phyloP scores from a whole-genome alignment of 805 yeast genomes.

The Yarrowia hollandica region DNA sequence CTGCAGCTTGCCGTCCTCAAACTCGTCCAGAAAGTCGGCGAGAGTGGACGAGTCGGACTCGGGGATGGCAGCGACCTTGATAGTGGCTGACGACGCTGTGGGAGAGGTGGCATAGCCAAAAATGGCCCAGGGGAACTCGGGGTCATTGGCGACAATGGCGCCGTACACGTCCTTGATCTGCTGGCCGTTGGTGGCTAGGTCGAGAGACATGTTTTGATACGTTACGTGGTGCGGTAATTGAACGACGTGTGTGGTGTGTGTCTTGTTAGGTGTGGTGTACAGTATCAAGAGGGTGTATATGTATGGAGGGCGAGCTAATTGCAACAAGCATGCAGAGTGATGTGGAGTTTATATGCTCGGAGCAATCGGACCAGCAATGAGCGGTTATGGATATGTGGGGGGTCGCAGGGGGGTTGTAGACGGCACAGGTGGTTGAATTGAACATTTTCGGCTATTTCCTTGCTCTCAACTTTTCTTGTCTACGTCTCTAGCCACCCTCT shows the following conservation, averaged over 20 bases:
- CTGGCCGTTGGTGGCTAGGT: constrained; percentile 66
- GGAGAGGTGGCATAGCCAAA: constrained; percentile 67
- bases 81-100: constrained; percentile 42
- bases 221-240: constrained; percentile 20
- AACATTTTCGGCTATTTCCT: too few relatives aligned
- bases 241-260: neutral
- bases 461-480: too few relatives aligned
- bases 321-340: constrained; percentile 1
- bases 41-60: constrained; percentile 62
- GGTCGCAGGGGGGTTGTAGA: too few relatives aligned
- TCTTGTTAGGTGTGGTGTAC: too few relatives aligned
- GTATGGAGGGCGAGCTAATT: neutral
- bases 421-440: too few relatives aligned
- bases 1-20: constrained; percentile 84
- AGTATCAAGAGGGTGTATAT: neutral
- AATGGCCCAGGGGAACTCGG: constrained; percentile 69
- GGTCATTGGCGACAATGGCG: constrained; percentile 75
- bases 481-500: too few relatives aligned
- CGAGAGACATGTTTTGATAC: constrained; percentile 38
- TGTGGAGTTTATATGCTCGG: constrained; percentile 20
- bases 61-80: constrained; percentile 44
- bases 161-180: constrained; percentile 75
- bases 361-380: neutral
- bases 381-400: neutral
- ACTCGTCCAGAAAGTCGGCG: constrained; percentile 73